phyloP scores from a whole-genome alignment of 2,329 filamentous ascomycete species.

The Penicillium sp. region DNA sequence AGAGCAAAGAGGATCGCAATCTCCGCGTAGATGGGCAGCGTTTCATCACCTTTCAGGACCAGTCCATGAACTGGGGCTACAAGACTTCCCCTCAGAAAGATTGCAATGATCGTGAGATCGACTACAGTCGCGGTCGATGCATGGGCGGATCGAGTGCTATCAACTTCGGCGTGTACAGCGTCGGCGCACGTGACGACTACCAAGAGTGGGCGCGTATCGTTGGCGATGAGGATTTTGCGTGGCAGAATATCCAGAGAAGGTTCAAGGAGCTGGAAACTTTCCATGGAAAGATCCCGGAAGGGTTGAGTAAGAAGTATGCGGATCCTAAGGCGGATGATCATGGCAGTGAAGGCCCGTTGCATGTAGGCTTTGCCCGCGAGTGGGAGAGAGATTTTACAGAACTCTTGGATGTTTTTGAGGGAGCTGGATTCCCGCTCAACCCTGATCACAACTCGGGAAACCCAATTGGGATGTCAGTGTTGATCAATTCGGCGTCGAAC shows the following conservation, averaged over 20 bases:
- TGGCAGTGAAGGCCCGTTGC: constrained; percentile 12
- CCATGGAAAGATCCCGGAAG: constrained; percentile 3
- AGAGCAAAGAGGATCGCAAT: constrained; percentile 46
- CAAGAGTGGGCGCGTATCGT: constrained; percentile 21
- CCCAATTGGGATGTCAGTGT: constrained; percentile 55
- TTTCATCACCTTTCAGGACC: constrained; percentile 51
- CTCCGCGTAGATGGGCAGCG: constrained; percentile 54
- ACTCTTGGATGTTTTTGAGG: constrained; percentile 44
- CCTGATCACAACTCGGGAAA: constrained; percentile 60
- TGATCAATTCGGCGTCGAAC: constrained; percentile 50
- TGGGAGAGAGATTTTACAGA: constrained; percentile 21
- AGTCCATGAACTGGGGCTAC: constrained; percentile 54
- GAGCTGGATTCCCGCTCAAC: constrained; percentile 52
- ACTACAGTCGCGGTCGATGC: constrained; percentile 18
- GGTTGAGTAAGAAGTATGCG: constrained; percentile 11
- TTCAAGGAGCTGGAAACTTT: constrained; percentile 21
- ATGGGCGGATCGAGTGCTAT: constrained; percentile 19
- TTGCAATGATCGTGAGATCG: constrained; percentile 25
- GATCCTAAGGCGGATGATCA: constrained; percentile 12
- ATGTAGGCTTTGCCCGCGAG: constrained; percentile 18
- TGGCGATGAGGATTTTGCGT: constrained; percentile 17
- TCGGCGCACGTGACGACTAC: constrained; percentile 23
- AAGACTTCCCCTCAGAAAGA: constrained; percentile 49
- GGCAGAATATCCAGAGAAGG: constrained; percentile 13
- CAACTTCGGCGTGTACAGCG: constrained; percentile 22